phyloP scores from a whole-genome alignment of 129 eudicot species.

The Flaveria sonorensis region DNA sequence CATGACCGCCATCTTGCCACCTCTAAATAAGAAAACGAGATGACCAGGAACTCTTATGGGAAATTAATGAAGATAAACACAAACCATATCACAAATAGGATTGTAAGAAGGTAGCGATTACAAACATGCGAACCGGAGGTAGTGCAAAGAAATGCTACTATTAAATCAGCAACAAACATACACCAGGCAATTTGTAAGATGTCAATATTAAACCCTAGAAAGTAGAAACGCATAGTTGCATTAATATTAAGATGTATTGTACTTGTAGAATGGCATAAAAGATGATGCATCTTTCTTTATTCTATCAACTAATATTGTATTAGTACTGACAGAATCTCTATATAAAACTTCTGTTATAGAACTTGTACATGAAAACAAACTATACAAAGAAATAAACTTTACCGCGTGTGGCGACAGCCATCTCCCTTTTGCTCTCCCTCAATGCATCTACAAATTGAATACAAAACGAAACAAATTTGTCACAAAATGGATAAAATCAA shows the following conservation, averaged over 20 bases:
- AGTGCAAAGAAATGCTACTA: no score
- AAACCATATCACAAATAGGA: not conserved
- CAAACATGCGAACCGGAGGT: no score
- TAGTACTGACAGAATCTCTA: not conserved
- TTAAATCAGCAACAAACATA: no score
- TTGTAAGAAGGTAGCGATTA: no score
- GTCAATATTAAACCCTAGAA: no score
- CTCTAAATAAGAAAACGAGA: not conserved
- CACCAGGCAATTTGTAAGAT: no score
- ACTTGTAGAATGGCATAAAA: not conserved
- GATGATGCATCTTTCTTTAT: not conserved
- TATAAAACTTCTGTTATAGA: not conserved
- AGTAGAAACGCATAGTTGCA: no score
- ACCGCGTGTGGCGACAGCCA: constrained; percentile 89
- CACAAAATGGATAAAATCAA: not conserved
- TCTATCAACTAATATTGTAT: constrained; percentile 1
- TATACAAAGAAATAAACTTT: constrained; percentile 13
- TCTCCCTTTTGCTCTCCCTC: constrained; percentile 84
- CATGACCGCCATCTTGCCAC: not conserved
- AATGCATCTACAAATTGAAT: constrained; percentile 59
- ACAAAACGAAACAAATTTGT: constrained; percentile 10
- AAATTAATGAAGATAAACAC: not conserved
- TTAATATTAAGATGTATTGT: not conserved
- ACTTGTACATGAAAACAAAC: not conserved
- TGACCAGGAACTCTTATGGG: not conserved